These are phyloP conservation scores for Xylaria hypoxylon DNA, from an alignment of 2,329 filamentous ascomycete species.

Conservation along the genomic window DNA sequence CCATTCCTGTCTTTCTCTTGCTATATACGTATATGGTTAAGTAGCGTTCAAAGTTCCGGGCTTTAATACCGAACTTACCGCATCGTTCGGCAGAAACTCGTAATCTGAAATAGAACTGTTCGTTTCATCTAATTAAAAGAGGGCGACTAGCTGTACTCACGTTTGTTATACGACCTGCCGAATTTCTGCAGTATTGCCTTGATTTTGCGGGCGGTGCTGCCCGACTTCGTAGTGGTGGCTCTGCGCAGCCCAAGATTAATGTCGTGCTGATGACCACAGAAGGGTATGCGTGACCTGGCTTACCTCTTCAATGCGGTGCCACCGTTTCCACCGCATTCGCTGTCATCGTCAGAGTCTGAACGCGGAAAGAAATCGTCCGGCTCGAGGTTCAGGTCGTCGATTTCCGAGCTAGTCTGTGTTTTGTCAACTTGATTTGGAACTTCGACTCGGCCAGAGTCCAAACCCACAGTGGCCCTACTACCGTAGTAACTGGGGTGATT, in stretches of 20 bases:
- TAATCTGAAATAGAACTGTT: constrained; percentile 32
- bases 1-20: constrained; percentile 49
- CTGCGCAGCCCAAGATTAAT: constrained; percentile 21
- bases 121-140: constrained; percentile 10
- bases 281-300: not conserved
- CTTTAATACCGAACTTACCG: constrained; percentile 34
- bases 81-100: constrained; percentile 41
- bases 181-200: constrained; percentile 41
- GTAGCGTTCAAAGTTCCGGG: not conserved
- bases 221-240: constrained; percentile 23
- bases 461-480: constrained; percentile 31
- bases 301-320: constrained; percentile 34
- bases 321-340: constrained; percentile 26
- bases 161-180: constrained; percentile 42
- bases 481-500: constrained; percentile 26
- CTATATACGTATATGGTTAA: constrained; percentile 36
- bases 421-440: constrained; percentile 23
- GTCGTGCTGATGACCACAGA: not conserved
- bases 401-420: constrained; percentile 29
- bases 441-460: not conserved
- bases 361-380: constrained; percentile 43
- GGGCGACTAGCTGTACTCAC: constrained; percentile 33
- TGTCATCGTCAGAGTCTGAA: constrained; percentile 44
- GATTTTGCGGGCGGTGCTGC: constrained; percentile 36
- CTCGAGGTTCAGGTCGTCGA: constrained; percentile 32